These are phyloP conservation scores for Senecio squalidus DNA, from an alignment of 140 eudicot species.

Conservation along the genomic window DNA sequence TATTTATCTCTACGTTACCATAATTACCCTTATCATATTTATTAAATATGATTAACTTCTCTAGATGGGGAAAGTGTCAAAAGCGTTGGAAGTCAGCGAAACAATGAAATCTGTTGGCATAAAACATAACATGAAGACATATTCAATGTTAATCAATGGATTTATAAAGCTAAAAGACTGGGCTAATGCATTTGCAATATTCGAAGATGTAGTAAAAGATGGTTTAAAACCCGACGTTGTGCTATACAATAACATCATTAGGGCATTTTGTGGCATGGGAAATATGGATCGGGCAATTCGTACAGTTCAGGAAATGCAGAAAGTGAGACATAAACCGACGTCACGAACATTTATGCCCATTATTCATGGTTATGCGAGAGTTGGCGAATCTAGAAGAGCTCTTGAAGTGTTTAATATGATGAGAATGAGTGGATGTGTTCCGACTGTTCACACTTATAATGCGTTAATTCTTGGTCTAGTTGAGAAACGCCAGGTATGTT, in stretches of 20 bases:
- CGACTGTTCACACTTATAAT: conserved; percentile 79
- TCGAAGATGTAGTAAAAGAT: conserved; percentile 74
- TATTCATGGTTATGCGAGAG: conserved; percentile 81
- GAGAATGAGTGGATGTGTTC: conserved; percentile 91
- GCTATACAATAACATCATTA: conserved; percentile 83
- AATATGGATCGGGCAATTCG: conserved; percentile 91
- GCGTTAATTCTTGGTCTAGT: conserved; percentile 87
- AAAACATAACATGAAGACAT: conserved; percentile 89
- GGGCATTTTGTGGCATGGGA: conserved; percentile 94
- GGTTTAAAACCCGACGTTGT: conserved; percentile 88
- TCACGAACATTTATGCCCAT: conserved; percentile 89
- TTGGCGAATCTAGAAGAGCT: conserved; percentile 74
- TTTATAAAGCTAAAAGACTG: conserved; percentile 76
- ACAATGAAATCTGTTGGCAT: conserved; percentile 63
- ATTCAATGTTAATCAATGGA: conserved; percentile 91
- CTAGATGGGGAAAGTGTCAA: conserved; percentile 75
- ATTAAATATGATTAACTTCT: conserved; percentile 8
- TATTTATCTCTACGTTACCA: conserved; percentile 1
- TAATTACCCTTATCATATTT: conserved; percentile 1
- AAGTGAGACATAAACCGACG: conserved; percentile 65
- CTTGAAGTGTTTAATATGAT: conserved; percentile 71
- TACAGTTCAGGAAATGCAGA: conserved; percentile 75
- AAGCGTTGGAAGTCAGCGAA: conserved; percentile 79
- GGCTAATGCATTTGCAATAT: conserved; percentile 90
- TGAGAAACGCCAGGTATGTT: conserved; percentile 74